Base-by-base conservation (phyloP, 2,329 filamentous ascomycete species). In the Raffaelea ambrosiae region DNA sequence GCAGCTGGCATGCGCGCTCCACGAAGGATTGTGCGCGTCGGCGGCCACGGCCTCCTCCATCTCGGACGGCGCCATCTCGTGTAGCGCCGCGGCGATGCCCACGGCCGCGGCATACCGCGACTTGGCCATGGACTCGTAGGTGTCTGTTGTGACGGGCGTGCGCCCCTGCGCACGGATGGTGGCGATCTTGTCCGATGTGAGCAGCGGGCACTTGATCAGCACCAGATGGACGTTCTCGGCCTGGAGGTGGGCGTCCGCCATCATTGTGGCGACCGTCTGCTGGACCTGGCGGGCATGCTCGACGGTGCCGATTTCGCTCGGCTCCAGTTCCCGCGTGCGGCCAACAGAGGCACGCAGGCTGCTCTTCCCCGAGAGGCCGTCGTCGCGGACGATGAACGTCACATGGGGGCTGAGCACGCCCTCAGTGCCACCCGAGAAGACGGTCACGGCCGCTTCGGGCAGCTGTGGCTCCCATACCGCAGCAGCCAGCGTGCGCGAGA, bases 351-450 rank as follows among this genome's bases (percentile, higher is more conserved):
- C 61, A 21, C 55, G 33, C 16, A 64, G 54, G 9, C 59, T 45
- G 41, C 48, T 57, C 1, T 46, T 10, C 11, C n/a, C 22, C 18
- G 48, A 44, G 5, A 31, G 41, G 26, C 47, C 22, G 45, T 48
- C 13, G 23, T 58, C 51, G 26, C 43, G 22, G 20, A 61, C 55
- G 29, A 61, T 35, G 26, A 63, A 62, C 4, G 59, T 60, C 40
- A 64, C 57, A 47, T 64, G 61, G 1, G 61, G 59, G 43, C 55
- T 58, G 19, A 63, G 51, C 14, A 62, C 57, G 14, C 61, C 61
- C 47, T 63, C 61, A 7, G 61, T 63, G 21, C 59, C 61, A 14
- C 60, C 61, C 9, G 58, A 61, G 50, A 63, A 63, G 39, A 63
- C 57, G 2, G 60, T 60, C 36, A 63, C 54, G 41, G 60, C 56